Conservation (phyloP, 1,139 yeast genomes). For the Zygosaccharomyces sapae region DNA sequence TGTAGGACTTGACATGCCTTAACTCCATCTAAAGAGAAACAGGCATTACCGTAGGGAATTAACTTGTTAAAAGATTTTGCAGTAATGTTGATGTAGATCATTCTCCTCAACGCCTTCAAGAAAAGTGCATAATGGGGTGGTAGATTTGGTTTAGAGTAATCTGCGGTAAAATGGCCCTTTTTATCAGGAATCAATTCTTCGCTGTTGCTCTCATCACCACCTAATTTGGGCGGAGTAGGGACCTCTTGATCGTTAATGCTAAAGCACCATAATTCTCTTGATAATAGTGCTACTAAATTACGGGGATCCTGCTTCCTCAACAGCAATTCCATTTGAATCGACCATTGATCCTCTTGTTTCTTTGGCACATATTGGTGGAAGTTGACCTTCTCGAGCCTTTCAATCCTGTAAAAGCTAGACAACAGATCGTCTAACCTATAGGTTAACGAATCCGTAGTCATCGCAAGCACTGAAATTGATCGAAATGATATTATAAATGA, state of each 20-base stretch:
- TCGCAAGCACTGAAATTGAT: not conserved
- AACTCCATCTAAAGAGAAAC: conserved; percentile 32
- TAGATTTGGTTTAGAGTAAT: conserved; percentile 38
- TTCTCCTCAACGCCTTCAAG: conserved; percentile 55
- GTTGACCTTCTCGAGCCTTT: conserved; percentile 30
- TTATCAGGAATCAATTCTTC: conserved; percentile 24
- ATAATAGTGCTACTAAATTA: conserved; percentile 55
- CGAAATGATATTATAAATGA: not conserved
- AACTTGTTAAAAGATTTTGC: conserved; percentile 37
- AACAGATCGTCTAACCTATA: conserved; percentile 31
- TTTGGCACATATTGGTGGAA: conserved; percentile 34
- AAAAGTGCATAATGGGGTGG: conserved; percentile 54
- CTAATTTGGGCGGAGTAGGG: conserved; percentile 23
- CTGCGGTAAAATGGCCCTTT: conserved; percentile 34
- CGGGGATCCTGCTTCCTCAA: conserved; percentile 51
- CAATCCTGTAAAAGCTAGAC: conserved; percentile 32
- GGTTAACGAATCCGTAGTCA: conserved; percentile 10
- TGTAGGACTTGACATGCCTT: conserved; percentile 38
- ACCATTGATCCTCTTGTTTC: conserved; percentile 39
- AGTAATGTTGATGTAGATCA: conserved; percentile 48
- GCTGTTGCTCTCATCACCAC: conserved; percentile 8
- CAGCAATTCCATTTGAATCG: conserved; percentile 57
- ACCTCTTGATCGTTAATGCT: conserved; percentile 39
- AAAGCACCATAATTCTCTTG: conserved; percentile 61
- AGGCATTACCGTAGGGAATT: conserved; percentile 54